These are phyloP conservation scores for Metarhizium rileyi DNA, from an alignment of 2,329 filamentous ascomycete genomes.

Conservation along the genomic window DNA sequence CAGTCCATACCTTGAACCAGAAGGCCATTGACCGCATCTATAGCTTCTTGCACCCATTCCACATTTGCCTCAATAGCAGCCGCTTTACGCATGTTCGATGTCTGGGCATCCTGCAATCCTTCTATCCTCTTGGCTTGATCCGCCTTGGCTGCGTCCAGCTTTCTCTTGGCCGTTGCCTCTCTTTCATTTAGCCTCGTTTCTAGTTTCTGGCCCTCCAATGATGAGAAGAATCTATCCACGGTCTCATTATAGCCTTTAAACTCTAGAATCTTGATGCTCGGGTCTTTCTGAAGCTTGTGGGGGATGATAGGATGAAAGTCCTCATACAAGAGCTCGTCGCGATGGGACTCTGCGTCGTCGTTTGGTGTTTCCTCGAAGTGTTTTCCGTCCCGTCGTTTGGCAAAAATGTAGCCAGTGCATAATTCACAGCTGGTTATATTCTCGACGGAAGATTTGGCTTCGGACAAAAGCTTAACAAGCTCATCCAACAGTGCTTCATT, in stretches of 20 bases:
- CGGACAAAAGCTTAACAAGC: slow-evolving; percentile 57
- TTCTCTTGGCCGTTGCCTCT: slow-evolving; percentile 71
- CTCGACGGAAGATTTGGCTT: slow-evolving; percentile 56
- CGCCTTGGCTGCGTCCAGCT: slow-evolving; percentile 71
- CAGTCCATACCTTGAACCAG: slow-evolving; percentile 95
- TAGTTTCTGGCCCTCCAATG: slow-evolving; percentile 85
- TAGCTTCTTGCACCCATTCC: slow-evolving; percentile 84
- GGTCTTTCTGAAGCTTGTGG: slow-evolving; percentile 62
- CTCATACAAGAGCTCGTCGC: slow-evolving; percentile 62
- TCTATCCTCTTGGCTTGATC: slow-evolving; percentile 82
- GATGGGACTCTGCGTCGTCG: slow-evolving; percentile 23
- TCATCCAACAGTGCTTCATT: slow-evolving; percentile 54
- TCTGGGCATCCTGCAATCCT: slow-evolving; percentile 70
- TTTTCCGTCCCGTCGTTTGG: slow-evolving; percentile 42
- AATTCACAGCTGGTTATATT: slow-evolving; percentile 55
- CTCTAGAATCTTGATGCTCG: slow-evolving; percentile 57
- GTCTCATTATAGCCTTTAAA: slow-evolving; percentile 85
- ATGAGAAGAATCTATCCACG: slow-evolving; percentile 95
- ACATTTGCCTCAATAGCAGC: slow-evolving; percentile 84
- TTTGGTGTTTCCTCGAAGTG: neutral
- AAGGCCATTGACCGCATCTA: slow-evolving; percentile 85
- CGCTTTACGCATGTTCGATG: slow-evolving; percentile 78
- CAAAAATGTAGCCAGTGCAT: slow-evolving; percentile 80
- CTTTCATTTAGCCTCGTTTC: slow-evolving; percentile 75
- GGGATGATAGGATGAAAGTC: slow-evolving; percentile 94